A percentile compares a stretch with the other conserved stretches of the same genome.
These are phyloP conservation scores for Ogataea sp. DNA, from an alignment of 805 yeast species.

Conservation along the genomic window DNA sequence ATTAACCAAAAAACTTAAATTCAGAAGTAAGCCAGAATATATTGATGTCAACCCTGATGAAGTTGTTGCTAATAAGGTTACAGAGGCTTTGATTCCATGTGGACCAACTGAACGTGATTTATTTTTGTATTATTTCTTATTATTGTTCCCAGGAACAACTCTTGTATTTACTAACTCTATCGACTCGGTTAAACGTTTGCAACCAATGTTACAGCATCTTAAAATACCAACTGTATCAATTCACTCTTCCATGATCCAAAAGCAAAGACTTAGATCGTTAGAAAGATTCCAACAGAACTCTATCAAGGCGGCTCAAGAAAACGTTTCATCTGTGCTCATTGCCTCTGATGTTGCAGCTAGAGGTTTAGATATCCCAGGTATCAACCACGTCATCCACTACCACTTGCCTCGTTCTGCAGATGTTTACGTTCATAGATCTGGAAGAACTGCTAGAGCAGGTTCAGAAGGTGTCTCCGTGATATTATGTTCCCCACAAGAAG, in stretches of 20 bases:
- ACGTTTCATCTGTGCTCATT: slow-evolving; percentile 58
- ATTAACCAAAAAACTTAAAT: slow-evolving; percentile 60
- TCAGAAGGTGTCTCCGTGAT: slow-evolving; percentile 90
- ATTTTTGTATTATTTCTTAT: slow-evolving; percentile 77
- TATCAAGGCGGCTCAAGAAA: slow-evolving; percentile 26
- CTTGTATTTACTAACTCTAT: slow-evolving; percentile 92
- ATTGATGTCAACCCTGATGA: slow-evolving; percentile 86
- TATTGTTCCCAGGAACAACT: slow-evolving; percentile 83
- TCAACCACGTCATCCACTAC: slow-evolving; percentile 92
- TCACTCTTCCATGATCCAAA: slow-evolving; percentile 93
- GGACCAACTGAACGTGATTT: slow-evolving; percentile 85
- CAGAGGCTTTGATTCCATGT: slow-evolving; percentile 88
- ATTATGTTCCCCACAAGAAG: slow-evolving; percentile 90
- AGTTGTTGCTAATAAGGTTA: slow-evolving; percentile 62
- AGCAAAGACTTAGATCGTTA: slow-evolving; percentile 77
- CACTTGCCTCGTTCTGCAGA: slow-evolving; percentile 94
- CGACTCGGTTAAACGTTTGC: slow-evolving; percentile 83
- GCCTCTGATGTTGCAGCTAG: slow-evolving; percentile 99
- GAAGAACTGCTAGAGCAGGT: slow-evolving; percentile 98
- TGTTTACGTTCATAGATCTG: slow-evolving; percentile 90
- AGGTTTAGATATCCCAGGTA: slow-evolving; percentile 87
- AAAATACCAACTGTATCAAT: slow-evolving; percentile 64
- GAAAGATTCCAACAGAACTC: slow-evolving; percentile 63
- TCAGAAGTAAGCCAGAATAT: slow-evolving; percentile 60
- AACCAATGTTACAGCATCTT: slow-evolving; percentile 64